These are phyloP conservation scores for Ambrosia artemisiifolia DNA, from an alignment of 129 eudicot species.

Conservation along the genomic window DNA sequence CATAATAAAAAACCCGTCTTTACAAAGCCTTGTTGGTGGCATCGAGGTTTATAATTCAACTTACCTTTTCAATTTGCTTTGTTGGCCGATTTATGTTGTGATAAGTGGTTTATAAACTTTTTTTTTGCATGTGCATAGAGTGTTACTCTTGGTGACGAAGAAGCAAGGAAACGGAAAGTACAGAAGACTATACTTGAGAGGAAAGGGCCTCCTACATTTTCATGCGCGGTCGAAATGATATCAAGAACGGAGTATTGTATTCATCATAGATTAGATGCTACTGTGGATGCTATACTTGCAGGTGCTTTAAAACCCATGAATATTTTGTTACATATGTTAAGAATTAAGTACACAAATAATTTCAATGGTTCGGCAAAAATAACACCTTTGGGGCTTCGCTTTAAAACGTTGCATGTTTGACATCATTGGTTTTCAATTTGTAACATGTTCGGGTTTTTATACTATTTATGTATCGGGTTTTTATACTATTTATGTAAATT, in stretches of 20 bases:
- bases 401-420: too few species aligned
- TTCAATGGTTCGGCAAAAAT: too few species aligned
- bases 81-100: background rate
- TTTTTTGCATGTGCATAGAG: conserved; percentile 43
- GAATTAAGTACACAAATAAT: too few species aligned
- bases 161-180: conserved; percentile 92
- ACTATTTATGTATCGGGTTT: too few species aligned
- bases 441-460: too few species aligned
- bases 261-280: conserved; percentile 90
- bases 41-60: conserved; percentile 59
- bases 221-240: conserved; percentile 94
- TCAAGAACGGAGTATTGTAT: conserved; percentile 83
- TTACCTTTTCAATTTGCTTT: background rate
- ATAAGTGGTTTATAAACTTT: background rate
- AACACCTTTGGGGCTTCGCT: too few species aligned
- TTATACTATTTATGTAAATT: too few species aligned
- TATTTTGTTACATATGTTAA: conserved; percentile 1
- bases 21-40: conserved; percentile 94
- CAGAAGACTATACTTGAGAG: conserved; percentile 98
- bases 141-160: conserved; percentile 96
- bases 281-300: conserved; percentile 92
- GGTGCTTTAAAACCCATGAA: conserved; percentile 38
- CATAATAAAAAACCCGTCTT: conserved; percentile 84
- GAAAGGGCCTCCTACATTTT: conserved; percentile 94
- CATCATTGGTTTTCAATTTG: too few species aligned